phyloP scores from a whole-genome alignment of 768 basidiomycete species.

The Pisolithus sp. region DNA sequence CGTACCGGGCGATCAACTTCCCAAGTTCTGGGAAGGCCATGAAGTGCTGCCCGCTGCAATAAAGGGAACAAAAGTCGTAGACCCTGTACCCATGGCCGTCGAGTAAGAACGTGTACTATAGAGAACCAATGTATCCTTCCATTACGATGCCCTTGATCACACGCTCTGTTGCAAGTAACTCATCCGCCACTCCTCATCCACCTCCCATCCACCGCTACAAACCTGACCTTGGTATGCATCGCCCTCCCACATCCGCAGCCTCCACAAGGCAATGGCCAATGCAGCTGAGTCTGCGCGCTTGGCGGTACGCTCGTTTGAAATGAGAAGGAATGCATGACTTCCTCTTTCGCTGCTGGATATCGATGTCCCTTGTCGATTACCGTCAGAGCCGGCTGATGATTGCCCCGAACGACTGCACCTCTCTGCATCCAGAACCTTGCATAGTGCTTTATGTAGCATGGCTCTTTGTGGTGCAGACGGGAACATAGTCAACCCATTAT shows the following conservation, averaged over 20 bases:
- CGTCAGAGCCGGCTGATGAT: neutral
- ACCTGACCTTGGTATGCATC: constrained; percentile 16
- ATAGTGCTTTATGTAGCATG: constrained; percentile 44
- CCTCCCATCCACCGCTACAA: constrained; percentile 31
- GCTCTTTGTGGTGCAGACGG: constrained; percentile 57
- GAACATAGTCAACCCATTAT: constrained; percentile 61
- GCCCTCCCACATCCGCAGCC: constrained; percentile 72
- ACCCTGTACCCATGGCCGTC: constrained; percentile 39
- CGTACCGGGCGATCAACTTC: constrained; percentile 84
- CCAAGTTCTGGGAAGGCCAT: constrained; percentile 83
- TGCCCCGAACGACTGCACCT: constrained; percentile 18
- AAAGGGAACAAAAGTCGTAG: constrained; percentile 11
- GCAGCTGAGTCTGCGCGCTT: constrained; percentile 55
- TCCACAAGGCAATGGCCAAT: constrained; percentile 71
- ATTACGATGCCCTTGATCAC: neutral
- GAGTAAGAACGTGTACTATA: constrained; percentile 24
- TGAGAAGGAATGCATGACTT: constrained; percentile 68
- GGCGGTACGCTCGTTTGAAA: constrained; percentile 43
- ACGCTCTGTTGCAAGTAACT: constrained; percentile 6
- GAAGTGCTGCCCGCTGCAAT: constrained; percentile 50
- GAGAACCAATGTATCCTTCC: constrained; percentile 8
- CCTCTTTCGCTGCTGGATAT: constrained; percentile 33
- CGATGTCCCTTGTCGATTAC: neutral
- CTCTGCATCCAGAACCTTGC: constrained; percentile 45
- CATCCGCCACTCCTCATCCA: constrained; percentile 21